Evolutionary conservation across 345 rosid species (phyloP), one percentile per base, ranked within the genome.

Genomic region (Acer campestre): DNA sequence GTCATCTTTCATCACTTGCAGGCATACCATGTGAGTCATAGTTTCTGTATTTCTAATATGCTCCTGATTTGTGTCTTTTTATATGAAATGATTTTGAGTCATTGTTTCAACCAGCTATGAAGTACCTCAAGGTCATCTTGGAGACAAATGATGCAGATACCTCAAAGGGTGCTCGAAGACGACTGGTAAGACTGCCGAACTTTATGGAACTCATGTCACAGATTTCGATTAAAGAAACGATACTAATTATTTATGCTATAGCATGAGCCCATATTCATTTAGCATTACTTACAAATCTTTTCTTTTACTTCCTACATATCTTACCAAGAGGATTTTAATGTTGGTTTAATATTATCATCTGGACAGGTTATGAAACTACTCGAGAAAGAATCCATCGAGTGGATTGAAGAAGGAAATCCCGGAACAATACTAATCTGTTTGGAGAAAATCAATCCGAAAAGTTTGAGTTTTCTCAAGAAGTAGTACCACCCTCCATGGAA

Each of bases 11-110:
- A 9, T 75, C 58, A 14, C 85, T 90, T 73, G 79, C 90, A 18
- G 93, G 94, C 81, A 86, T 84, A 74, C 75, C 85, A 56, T 77
- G 96, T 91, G 79, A 69, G 92, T 72, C 56, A 12, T n/a, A 18
- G 38, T 59, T 78, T 51, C 55, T 59, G 20, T 67, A 6, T 31
- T n/a, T 69, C 48, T 72, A 70, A 11, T 80, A 61, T 71, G 55
- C 71, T 14, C 51, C 10, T 78, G 51, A 55, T 58, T 42, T 61
- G 2, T 79, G 49, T 66, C 58, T 10, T 35, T 69, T 35, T 17
- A 48, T n/a, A 62, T 8, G 44, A 62, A 18, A 16, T 72, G 7
- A 23, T 69, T 27, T 3, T 14, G 0, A 7, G 0, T 44, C 9
- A 1, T 56, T 61, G 27, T 77, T 77, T 72, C 7, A 67, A 40